Evolutionary conservation across 2,329 filamentous ascomycete species (phyloP), one percentile per base, ranked within the genome.

Genomic region (Fusarium sp.): DNA sequence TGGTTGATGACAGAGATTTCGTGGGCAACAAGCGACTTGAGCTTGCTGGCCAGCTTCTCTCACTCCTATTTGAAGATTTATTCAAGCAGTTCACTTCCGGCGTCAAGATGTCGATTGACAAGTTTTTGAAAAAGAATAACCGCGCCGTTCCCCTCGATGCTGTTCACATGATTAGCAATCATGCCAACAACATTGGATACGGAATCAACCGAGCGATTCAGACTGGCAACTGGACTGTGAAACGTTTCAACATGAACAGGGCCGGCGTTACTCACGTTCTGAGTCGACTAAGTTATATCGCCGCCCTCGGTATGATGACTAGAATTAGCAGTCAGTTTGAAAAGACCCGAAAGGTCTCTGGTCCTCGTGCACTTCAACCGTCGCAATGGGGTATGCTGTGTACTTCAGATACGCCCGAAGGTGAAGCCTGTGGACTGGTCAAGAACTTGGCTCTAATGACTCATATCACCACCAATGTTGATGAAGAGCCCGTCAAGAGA

Each of bases 391-490:
- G 95, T 68, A 97, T 99, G 93, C 82, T 99, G 50, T 99, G 95
- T 73, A 91, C 93, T 0, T 96, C 95, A 10, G 95, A 99, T 81
- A 99, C 95, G 0, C 95, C 95, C 7, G 95, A 99, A 88, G 95
- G 95, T 78, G 95, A 99, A 80, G 93, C 95, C 10, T 99, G 95
- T 78, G 95, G 95, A 82, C 79, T 99, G 53, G 93, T 99, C 68
- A 99, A 99, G 82, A 99, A 99, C 72, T 78, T 99, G 79, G 95
- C 95, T 9, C 82, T 99, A 53, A 99, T 99, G 95, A 99, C 96
- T 47, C 96, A 99, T 72, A 98, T 99, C 68, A 99, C 95, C 1
- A 99, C 95, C 2, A 92, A 97, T 63, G 92, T 96, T 53, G 93
- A 97, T 53, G 95, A 98, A 73, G 92, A 88, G 15, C 93, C 95